Base-by-base conservation (phyloP, 441 rosid genomes). In the Gossypium davidsonii region DNA sequence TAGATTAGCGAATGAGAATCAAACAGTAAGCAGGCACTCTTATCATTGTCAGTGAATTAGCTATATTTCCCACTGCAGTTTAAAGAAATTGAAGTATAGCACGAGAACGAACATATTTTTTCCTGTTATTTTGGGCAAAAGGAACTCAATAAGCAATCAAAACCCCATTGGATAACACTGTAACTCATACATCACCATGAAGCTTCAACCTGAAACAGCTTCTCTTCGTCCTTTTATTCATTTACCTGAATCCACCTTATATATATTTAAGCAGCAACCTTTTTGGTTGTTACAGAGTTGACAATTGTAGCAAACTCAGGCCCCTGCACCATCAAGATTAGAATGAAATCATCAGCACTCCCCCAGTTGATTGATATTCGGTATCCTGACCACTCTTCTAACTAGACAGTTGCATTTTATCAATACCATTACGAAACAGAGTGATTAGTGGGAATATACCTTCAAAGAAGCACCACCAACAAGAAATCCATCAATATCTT, bases 391-490 rank as follows among this genome's bases (percentile, higher is more conserved):
- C 26, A 17, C 12, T 51, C 34, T 66, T 66, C 56, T 46, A 23
- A 12, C 37, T 34, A 23, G 20, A n/a, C 15, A 23, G n/a, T 67
- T 6, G 12, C 1, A 11, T 15, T 68, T 15, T 52, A 28, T 51
- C 44, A 9, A 26, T 34, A 20, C 14, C 39, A 68, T 62, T 42
- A 17, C 17, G 49, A 74, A 67, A 39, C 7, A 46, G 34, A 60
- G 26, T 1, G 44, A 57, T 39, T 49, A 44, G 9, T 4, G 70
- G 72, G 1, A 61, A 37, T 51, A 51, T 86, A 95, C 97, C 95
- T 93, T 93, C 82, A 95, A 83, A 76, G 99, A 95, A 70, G 98
- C 98, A 73, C 99, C 99, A 4, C 97, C 99, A 15, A 91, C 99
- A 49, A 95, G 98, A 76, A 95, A 93, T 62, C 99, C 99, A 76